Percentiles rank a stretch among this genome's conserved stretches.
Conservation (phyloP, 192 early-diverging fungal genomes). For the Coemansia interrupta region DNA sequence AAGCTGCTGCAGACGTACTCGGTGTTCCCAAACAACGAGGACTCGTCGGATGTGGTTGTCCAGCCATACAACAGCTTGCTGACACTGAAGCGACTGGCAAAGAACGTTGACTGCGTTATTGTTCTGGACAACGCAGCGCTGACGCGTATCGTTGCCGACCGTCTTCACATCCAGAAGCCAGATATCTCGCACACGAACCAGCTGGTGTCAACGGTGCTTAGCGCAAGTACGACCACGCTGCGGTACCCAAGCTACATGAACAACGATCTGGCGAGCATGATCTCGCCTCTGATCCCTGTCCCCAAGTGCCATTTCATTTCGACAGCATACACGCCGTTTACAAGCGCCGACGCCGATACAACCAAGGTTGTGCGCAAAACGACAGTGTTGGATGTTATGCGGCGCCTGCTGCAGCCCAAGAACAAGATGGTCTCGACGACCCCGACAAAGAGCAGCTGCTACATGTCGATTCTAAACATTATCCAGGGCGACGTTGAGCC, state of each 20-base stretch:
- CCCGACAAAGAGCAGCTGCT: constrained; percentile 89
- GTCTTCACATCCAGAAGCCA: constrained; percentile 89
- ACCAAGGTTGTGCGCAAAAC: constrained; percentile 94
- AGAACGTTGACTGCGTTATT: constrained; percentile 93
- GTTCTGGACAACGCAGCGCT: constrained; percentile 96
- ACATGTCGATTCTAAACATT: constrained; percentile 96
- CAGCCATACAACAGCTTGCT: constrained; percentile 98
- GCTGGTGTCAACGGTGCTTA: constrained; percentile 98
- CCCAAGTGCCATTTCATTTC: constrained; percentile 94
- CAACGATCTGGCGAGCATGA: constrained; percentile 94
- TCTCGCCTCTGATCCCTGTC: constrained; percentile 96
- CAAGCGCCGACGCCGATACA: constrained; percentile 84
- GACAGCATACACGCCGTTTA: constrained; percentile 96
- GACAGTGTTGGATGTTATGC: constrained; percentile 97
- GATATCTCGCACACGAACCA: constrained; percentile 95
- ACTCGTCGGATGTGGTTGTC: constrained; percentile 92
- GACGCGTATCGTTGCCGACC: constrained; percentile 86
- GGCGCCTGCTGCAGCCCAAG: constrained; percentile 91
- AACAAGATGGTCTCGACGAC: constrained; percentile 96
- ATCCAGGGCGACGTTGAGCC: constrained; percentile 99
- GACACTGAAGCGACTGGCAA: constrained; percentile 83
- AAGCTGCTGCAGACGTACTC: constrained; percentile 97
- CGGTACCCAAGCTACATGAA: constrained; percentile 99
- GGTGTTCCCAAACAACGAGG: constrained; percentile 94
- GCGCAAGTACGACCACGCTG: constrained; percentile 91